These are phyloP conservation scores for Sicyos baderoa DNA, from an alignment of 306 rosid species.

Conservation along the genomic window DNA sequence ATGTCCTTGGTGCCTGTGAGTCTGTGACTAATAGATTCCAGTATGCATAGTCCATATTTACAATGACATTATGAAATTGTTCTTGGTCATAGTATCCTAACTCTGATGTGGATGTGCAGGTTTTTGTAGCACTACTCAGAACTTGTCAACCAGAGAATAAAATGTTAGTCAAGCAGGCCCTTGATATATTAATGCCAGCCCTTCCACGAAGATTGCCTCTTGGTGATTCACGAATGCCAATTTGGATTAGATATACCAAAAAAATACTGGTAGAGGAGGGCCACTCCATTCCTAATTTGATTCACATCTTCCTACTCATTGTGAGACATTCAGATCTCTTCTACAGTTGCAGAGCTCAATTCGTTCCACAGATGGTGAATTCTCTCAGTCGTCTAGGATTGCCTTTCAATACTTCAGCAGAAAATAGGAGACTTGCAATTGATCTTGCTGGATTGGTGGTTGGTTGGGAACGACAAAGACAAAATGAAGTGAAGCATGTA, in stretches of 20 bases:
- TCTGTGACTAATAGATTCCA: background rate
- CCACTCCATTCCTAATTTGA: constrained; percentile 93
- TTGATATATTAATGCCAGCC: constrained; percentile 98
- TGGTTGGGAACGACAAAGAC: constrained; percentile 97
- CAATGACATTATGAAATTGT: background rate
- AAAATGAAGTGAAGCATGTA: constrained; percentile 78
- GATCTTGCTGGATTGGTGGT: constrained; percentile 99
- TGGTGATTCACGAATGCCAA: constrained; percentile 96
- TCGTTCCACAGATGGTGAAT: constrained; percentile 99
- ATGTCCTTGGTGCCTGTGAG: too few relatives aligned
- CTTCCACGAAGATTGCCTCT: constrained; percentile 92
- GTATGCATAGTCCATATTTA: background rate
- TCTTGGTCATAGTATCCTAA: constrained; percentile 19
- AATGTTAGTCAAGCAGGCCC: constrained; percentile 99
- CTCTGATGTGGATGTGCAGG: constrained; percentile 49
- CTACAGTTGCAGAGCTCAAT: constrained; percentile 97
- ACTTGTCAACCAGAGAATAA: constrained; percentile 98
- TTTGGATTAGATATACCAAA: constrained; percentile 92
- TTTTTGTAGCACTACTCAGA: constrained; percentile 95
- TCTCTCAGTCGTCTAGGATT: constrained; percentile 96
- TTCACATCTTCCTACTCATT: constrained; percentile 94
- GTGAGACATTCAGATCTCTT: constrained; percentile 99
- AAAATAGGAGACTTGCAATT: constrained; percentile 95
- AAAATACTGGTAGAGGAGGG: constrained; percentile 98
- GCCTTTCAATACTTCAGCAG: constrained; percentile 87